These are phyloP conservation scores for Akanthomyces muscarius DNA, from an alignment of 2,329 filamentous ascomycete species.

Conservation along the genomic window DNA sequence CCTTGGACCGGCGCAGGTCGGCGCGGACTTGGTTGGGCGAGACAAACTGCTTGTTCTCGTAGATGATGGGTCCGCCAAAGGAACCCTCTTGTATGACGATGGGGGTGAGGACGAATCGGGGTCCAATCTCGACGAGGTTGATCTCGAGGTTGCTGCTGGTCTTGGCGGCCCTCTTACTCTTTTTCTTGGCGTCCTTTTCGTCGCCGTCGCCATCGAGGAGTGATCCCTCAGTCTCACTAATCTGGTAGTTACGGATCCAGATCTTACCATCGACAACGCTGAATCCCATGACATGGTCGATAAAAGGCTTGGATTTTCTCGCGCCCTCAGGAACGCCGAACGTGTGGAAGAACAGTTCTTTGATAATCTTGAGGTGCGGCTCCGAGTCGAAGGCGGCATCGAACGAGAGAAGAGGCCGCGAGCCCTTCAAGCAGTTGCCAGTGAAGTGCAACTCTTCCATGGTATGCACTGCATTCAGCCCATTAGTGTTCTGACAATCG, in stretches of 20 bases:
- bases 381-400: slow-evolving; percentile 80
- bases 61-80: slow-evolving; percentile 94
- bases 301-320: slow-evolving; percentile 88
- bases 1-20: slow-evolving; percentile 73
- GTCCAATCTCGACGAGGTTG: slow-evolving; percentile 86
- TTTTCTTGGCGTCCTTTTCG: slow-evolving; percentile 41
- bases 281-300: slow-evolving; percentile 93
- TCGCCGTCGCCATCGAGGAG: slow-evolving; percentile 39
- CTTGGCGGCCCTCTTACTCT: slow-evolving; percentile 35
- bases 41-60: slow-evolving; percentile 96
- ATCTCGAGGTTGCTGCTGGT: slow-evolving; percentile 79
- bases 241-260: slow-evolving; percentile 93
- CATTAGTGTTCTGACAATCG: slow-evolving; percentile 23
- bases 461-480: slow-evolving; percentile 65
- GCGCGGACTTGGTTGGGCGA: slow-evolving; percentile 90
- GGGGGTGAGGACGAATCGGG: slow-evolving; percentile 86
- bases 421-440: slow-evolving; percentile 94
- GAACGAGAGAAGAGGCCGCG: slow-evolving; percentile 85
- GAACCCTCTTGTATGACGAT: slow-evolving; percentile 94
- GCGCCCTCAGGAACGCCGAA: slow-evolving; percentile 90
- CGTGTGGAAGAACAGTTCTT: slow-evolving; percentile 83
- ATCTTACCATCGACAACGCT: slow-evolving; percentile 89
- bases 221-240: slow-evolving; percentile 73
- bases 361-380: slow-evolving; percentile 76
- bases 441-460: slow-evolving; percentile 97